These are phyloP conservation scores for Verbascum thapsus DNA, from an alignment of 257 asterid genomes.

Conservation along the genomic window DNA sequence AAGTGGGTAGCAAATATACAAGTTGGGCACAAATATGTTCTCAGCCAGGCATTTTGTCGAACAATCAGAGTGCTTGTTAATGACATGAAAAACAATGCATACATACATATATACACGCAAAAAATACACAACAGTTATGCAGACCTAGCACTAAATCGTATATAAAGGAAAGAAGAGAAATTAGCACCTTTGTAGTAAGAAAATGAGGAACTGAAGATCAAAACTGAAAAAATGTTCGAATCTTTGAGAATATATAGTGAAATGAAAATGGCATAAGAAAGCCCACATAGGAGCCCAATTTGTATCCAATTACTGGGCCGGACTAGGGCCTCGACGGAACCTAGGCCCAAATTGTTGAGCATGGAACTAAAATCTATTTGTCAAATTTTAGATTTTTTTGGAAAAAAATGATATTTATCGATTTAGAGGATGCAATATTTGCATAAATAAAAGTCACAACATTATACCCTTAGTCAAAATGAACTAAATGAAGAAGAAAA, in stretches of 20 bases:
- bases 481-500: no score
- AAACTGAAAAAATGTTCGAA: background rate
- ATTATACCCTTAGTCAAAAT: no score
- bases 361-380: no score
- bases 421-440: no score
- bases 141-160: background rate
- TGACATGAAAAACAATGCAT: background rate
- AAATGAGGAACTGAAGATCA: constrained; percentile 5
- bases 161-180: background rate
- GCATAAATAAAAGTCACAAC: no score
- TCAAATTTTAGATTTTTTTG: no score
- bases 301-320: background rate
- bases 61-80: constrained; percentile 15
- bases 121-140: background rate
- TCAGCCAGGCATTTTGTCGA: constrained; percentile 32
- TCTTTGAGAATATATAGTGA: background rate
- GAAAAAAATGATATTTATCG: no score
- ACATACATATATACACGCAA: background rate
- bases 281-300: no score
- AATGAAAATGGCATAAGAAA: no score
- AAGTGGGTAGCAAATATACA: background rate
- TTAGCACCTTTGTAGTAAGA: background rate
- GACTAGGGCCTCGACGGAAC: no score
- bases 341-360: no score
- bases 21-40: background rate